Conservation (phyloP, 805 yeast species). For the Candida rishiriensis region DNA sequence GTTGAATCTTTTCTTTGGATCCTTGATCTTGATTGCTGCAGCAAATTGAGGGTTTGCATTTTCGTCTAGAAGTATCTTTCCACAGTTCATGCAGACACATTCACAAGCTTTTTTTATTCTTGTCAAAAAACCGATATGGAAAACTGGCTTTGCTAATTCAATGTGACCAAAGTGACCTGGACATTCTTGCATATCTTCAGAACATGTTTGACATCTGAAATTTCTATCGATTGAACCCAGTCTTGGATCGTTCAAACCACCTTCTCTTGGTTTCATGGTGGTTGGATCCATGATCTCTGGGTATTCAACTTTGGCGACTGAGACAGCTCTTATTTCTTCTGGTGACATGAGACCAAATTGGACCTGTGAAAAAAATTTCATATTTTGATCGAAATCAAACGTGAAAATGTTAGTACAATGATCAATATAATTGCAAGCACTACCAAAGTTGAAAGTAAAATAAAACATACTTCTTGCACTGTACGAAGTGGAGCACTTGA, state of each 20-base stretch:
- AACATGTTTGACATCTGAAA: slow-evolving; percentile 97
- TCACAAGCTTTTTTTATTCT: slow-evolving; percentile 94
- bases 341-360: slow-evolving; percentile 98
- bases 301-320: slow-evolving; percentile 95
- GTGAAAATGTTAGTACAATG: slow-evolving; percentile 8
- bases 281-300: slow-evolving; percentile 99
- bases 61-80: slow-evolving; percentile 87
- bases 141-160: slow-evolving; percentile 96
- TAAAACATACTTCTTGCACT: slow-evolving; percentile 76
- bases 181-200: slow-evolving; percentile 98
- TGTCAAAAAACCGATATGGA: slow-evolving; percentile 92
- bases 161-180: slow-evolving; percentile 99
- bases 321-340: slow-evolving; percentile 94
- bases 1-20: slow-evolving; percentile 92
- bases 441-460: background rate
- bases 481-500: slow-evolving; percentile 98
- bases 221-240: slow-evolving; percentile 96
- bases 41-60: slow-evolving; percentile 69
- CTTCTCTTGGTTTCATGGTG: slow-evolving; percentile 89
- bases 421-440: background rate
- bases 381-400: slow-evolving; percentile 1
- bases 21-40: slow-evolving; percentile 82
- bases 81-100: slow-evolving; percentile 98
- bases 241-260: slow-evolving; percentile 96
- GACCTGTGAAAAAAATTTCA: slow-evolving; percentile 38